Evolutionary conservation across 345 rosid genomes (phyloP).

Genomic region (Iberis pinnata): DNA sequence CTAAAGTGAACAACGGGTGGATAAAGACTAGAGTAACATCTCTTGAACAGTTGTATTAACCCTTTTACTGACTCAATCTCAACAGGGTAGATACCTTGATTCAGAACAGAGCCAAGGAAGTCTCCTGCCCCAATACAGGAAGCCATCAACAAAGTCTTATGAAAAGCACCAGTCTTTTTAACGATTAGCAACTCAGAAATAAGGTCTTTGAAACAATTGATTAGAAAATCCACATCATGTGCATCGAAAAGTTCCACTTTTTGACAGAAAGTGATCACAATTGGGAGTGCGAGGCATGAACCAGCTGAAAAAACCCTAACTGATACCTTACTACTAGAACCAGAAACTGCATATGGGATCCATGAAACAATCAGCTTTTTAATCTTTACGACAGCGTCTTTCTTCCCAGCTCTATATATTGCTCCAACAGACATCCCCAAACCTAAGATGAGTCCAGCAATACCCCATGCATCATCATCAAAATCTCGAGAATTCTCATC

Average conservation of each 20-base stretch:
- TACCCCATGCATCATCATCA: slow-evolving; percentile 91
- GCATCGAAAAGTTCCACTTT: slow-evolving; percentile 64
- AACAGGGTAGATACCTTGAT: slow-evolving; percentile 66
- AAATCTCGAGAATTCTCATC: slow-evolving; percentile 44
- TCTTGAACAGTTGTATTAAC: slow-evolving; percentile 58
- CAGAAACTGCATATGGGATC: slow-evolving; percentile 53
- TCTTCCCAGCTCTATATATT: slow-evolving; percentile 65
- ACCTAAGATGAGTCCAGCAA: slow-evolving; percentile 83
- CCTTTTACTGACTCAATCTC: slow-evolving; percentile 44
- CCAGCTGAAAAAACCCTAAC: slow-evolving; percentile 56
- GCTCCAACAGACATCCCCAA: slow-evolving; percentile 69
- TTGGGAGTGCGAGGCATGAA: slow-evolving; percentile 73
- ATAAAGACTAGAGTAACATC: slow-evolving; percentile 57
- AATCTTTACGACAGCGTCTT: slow-evolving; percentile 55
- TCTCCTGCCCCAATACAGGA: slow-evolving; percentile 76
- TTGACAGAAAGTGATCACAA: slow-evolving; percentile 66
- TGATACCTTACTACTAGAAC: slow-evolving; percentile 34
- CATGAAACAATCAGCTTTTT: slow-evolving; percentile 72
- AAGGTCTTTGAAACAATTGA: slow-evolving; percentile 49
- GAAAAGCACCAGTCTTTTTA: slow-evolving; percentile 50
- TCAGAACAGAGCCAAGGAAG: slow-evolving; percentile 55
- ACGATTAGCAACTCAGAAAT: slow-evolving; percentile 59
- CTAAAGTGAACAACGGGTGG: slow-evolving; percentile 60
- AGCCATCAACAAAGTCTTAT: slow-evolving; percentile 70
- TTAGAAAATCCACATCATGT: slow-evolving; percentile 48